phyloP scores from a whole-genome alignment of 768 basidiomycete genomes.

The Tulasnella sp. region DNA sequence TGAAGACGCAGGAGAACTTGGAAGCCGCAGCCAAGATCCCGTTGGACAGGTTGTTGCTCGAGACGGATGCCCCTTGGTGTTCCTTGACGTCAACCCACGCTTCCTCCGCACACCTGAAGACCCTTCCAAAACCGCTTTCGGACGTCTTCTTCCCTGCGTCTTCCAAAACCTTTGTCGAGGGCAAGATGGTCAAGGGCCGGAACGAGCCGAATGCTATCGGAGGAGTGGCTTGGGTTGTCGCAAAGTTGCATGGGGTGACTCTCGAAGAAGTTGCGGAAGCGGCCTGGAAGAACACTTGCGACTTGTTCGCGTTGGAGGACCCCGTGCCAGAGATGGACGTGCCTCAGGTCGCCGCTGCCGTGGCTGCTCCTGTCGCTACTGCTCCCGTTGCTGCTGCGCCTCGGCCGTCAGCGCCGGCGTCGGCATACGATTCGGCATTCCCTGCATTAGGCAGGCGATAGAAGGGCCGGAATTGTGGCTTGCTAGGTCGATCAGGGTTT shows the following conservation, averaged over 20 bases:
- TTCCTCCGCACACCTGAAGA: conserved; percentile 55
- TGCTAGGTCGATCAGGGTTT: conserved; percentile 20
- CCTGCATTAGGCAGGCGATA: conserved; percentile 20
- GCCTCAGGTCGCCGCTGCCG: not conserved
- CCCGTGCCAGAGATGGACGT: conserved; percentile 18
- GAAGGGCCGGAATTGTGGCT: conserved; percentile 4
- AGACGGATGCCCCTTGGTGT: conserved; percentile 80
- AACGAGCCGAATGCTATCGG: conserved; percentile 72
- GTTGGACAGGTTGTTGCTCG: conserved; percentile 64
- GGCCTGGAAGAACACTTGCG: conserved; percentile 66
- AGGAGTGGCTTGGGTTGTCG: conserved; percentile 73
- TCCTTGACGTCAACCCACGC: conserved; percentile 69
- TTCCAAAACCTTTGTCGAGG: conserved; percentile 61
- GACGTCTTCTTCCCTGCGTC: conserved; percentile 56
- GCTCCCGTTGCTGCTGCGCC: not conserved
- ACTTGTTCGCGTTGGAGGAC: conserved; percentile 59
- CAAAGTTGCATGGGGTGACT: conserved; percentile 49
- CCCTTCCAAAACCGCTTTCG: conserved; percentile 53
- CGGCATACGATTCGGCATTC: not conserved
- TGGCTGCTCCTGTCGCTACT: not conserved
- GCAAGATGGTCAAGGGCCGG: conserved; percentile 71
- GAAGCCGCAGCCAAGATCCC: conserved; percentile 59
- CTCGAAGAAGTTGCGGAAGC: conserved; percentile 60
- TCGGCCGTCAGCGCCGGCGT: not conserved
- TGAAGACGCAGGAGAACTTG: conserved; percentile 73